Evolutionary conservation across 345 rosid genomes (phyloP).

Genomic region (thale cress (Arabidopsis thaliana)): TAIR10.1 NC_003075.7:533501-534000

Average conservation of each 20-base stretch:
- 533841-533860: constrained; percentile 85
- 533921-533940: constrained; percentile 73
- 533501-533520: constrained; percentile 49
- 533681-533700: constrained; percentile 6
- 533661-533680: background rate
- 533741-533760: background rate
- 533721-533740: constrained; percentile 8
- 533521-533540: constrained; percentile 4
- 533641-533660: background rate
- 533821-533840: constrained; percentile 61
- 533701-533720: background rate
- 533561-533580: constrained; percentile 10
- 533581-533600: background rate
- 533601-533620: background rate
- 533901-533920: constrained; percentile 79
- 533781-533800: background rate
- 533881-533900: constrained; percentile 70
- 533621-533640: background rate
- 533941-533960: constrained; percentile 2
- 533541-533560: constrained; percentile 8
- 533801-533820: constrained; percentile 6
- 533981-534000: background rate
- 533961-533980: constrained; percentile 13
- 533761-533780: background rate
- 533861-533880: constrained; percentile 86